phyloP scores from a whole-genome alignment of 768 basidiomycete genomes.

The Boletales sp. region DNA sequence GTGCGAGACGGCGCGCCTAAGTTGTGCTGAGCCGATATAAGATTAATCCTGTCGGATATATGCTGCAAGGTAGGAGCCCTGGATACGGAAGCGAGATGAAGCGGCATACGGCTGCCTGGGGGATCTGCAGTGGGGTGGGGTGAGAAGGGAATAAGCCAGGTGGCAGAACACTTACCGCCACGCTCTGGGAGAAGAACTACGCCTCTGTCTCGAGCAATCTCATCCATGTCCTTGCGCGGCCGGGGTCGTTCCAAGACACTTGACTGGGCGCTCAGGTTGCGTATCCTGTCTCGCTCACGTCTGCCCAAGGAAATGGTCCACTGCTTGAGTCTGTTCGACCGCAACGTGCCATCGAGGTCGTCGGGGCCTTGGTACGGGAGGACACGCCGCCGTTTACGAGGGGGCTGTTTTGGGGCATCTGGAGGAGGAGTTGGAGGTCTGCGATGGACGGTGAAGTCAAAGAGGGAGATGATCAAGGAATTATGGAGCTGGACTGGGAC shows the following conservation, averaged over 20 bases:
- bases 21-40: slow-evolving; percentile 78
- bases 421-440: slow-evolving; percentile 64
- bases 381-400: slow-evolving; percentile 64
- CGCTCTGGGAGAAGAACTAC: slow-evolving; percentile 62
- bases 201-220: slow-evolving; percentile 68
- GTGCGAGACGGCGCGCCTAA: slow-evolving; percentile 55
- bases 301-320: slow-evolving; percentile 73
- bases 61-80: slow-evolving; percentile 73
- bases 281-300: slow-evolving; percentile 72
- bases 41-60: slow-evolving; percentile 74
- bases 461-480: slow-evolving; percentile 77
- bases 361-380: slow-evolving; percentile 71
- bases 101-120: slow-evolving; percentile 65
- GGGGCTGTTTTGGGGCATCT: slow-evolving; percentile 55
- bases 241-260: slow-evolving; percentile 42
- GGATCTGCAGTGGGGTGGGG: slow-evolving; percentile 43
- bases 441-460: slow-evolving; percentile 73
- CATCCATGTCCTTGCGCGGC: slow-evolving; percentile 54
- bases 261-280: slow-evolving; percentile 43
- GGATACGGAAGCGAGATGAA: slow-evolving; percentile 72
- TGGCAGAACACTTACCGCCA: slow-evolving; percentile 42
- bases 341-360: slow-evolving; percentile 51
- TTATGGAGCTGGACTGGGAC: slow-evolving; percentile 76
- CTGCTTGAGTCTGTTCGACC: slow-evolving; percentile 64
- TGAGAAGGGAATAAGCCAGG: background rate